Conservation (phyloP, 108 stramenopile genomes). For the Cyclotella cryptica region DNA sequence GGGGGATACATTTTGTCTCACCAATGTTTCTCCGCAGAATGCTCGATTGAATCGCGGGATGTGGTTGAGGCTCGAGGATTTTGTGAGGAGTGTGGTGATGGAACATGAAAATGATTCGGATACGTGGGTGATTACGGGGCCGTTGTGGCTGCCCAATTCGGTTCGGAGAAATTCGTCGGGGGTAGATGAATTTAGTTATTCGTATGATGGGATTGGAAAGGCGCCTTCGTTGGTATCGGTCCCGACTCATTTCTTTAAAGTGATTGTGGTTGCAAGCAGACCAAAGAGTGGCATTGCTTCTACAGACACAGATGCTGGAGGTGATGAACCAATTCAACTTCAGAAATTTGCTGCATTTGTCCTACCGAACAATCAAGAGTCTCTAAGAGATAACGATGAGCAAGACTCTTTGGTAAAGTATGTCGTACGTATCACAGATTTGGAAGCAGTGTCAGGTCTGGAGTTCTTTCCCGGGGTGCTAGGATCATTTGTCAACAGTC, state of each 20-base stretch:
- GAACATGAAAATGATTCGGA: slow-evolving; percentile 35
- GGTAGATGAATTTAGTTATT: slow-evolving; percentile 56
- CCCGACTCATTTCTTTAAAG: slow-evolving; percentile 90
- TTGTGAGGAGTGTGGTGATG: slow-evolving; percentile 54
- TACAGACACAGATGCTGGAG: background rate
- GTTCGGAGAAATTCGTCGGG: slow-evolving; percentile 13
- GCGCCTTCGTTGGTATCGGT: slow-evolving; percentile 79
- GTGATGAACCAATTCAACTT: background rate
- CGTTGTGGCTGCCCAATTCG: slow-evolving; percentile 73
- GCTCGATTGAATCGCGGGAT: slow-evolving; percentile 64
- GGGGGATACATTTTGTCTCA: slow-evolving; percentile 69
- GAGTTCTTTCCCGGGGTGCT: slow-evolving; percentile 70
- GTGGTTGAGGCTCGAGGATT: slow-evolving; percentile 68
- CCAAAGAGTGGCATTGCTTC: background rate
- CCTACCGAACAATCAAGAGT: slow-evolving; percentile 65
- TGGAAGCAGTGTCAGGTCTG: slow-evolving; percentile 81
- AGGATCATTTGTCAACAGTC: slow-evolving; percentile 23
- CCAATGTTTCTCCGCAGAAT: slow-evolving; percentile 76
- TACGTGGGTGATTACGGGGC: slow-evolving; percentile 78
- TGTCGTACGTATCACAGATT: slow-evolving; percentile 80
- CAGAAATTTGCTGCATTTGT: slow-evolving; percentile 82
- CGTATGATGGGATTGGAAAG: slow-evolving; percentile 64
- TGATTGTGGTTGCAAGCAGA: slow-evolving; percentile 47
- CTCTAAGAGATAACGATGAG: slow-evolving; percentile 6
- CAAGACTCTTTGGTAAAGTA: slow-evolving; percentile 58